Evolutionary conservation across 176 grass and related monocot genomes (phyloP).

Genomic region (Thinopyrum elongatum): DNA sequence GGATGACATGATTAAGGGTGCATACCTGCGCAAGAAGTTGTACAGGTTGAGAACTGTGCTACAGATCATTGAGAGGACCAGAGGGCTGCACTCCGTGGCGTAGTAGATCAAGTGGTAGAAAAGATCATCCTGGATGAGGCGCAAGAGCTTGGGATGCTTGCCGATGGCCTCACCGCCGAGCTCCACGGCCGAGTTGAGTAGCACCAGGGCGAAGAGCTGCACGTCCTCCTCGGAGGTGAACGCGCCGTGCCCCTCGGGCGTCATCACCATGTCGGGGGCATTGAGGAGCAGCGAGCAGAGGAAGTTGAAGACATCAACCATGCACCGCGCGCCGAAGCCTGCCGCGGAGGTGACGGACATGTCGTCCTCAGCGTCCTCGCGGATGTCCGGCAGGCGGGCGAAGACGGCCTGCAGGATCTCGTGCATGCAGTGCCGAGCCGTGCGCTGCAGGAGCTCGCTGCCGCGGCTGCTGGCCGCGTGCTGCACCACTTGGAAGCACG

Average conservation of each 20-base stretch:
- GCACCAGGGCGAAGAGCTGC: constrained; percentile 85
- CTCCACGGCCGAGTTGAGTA: constrained; percentile 83
- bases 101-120: constrained; percentile 79
- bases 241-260: constrained; percentile 49
- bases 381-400: constrained; percentile 60
- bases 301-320: constrained; percentile 87
- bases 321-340: constrained; percentile 77
- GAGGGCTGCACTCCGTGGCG: constrained; percentile 51
- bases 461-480: constrained; percentile 54
- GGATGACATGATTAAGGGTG: neutral
- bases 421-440: constrained; percentile 76
- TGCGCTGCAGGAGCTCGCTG: constrained; percentile 77
- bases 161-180: constrained; percentile 80
- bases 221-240: constrained; percentile 80
- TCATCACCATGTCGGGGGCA: constrained; percentile 47
- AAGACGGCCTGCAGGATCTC: constrained; percentile 85
- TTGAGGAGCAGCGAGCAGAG: constrained; percentile 80
- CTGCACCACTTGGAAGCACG: constrained; percentile 92
- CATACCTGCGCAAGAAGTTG: constrained; percentile 76
- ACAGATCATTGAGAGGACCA: constrained; percentile 98
- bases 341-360: neutral
- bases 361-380: constrained; percentile 18
- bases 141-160: constrained; percentile 67
- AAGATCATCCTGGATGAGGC: constrained; percentile 81
- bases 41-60: constrained; percentile 87